Percentiles rank a stretch among this genome's conserved stretches.
phyloP scores from a whole-genome alignment of 345 rosid species.

The Hibiscus tridactylites region DNA sequence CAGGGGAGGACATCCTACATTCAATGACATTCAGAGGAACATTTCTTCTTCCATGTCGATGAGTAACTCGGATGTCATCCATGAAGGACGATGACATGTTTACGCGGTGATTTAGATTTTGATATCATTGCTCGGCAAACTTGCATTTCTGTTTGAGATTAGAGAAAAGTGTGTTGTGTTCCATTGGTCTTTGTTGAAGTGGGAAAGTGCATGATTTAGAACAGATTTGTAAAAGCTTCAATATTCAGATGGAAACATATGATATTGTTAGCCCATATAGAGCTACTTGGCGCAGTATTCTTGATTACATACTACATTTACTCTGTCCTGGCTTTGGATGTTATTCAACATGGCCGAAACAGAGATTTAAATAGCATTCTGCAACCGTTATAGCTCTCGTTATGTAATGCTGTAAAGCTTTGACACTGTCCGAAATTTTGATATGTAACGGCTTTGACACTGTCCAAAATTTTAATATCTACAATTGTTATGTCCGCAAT shows the following conservation, averaged over 20 bases:
- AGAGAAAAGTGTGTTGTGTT: background rate
- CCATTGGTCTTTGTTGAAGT: background rate
- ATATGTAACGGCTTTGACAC: too few species aligned
- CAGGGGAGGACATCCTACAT: slow-evolving; percentile 12
- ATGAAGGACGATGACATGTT: slow-evolving; percentile 17
- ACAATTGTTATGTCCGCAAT: too few species aligned
- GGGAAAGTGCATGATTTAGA: background rate
- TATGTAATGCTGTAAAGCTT: too few species aligned
- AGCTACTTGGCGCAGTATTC: background rate
- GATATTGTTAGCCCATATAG: background rate
- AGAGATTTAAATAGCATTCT: too few species aligned
- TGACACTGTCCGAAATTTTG: too few species aligned
- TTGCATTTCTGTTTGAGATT: background rate
- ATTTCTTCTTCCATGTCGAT: slow-evolving; percentile 9
- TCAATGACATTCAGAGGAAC: slow-evolving; percentile 14
- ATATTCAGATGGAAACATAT: background rate
- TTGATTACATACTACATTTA: background rate
- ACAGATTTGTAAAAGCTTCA: background rate
- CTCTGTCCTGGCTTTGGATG: background rate
- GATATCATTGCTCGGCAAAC: background rate
- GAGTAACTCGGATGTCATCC: slow-evolving; percentile 14
- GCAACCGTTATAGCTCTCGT: too few species aligned
- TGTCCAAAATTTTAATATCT: too few species aligned
- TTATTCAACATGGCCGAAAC: too few species aligned
- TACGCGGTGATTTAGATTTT: background rate